Conservation (phyloP, 1,284 basidiomycete genomes). For the Blastosporella zonata region DNA sequence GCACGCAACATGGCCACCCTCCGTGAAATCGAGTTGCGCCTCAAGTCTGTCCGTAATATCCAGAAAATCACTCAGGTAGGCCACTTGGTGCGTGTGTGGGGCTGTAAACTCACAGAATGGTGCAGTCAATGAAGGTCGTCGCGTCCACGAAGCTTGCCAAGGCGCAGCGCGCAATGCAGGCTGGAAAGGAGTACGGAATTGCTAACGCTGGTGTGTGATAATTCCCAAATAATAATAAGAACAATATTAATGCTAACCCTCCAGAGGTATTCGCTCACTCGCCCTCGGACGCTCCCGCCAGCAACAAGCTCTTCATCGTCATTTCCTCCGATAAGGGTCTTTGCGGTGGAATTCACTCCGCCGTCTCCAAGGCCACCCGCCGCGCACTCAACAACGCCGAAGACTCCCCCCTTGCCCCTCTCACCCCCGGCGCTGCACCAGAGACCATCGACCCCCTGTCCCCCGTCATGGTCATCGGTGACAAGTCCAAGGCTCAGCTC, state of each 20-base stretch:
- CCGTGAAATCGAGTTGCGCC: conserved; percentile 93
- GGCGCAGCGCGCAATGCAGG: conserved; percentile 92
- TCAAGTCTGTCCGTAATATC: conserved; percentile 97
- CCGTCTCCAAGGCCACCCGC: conserved; percentile 88
- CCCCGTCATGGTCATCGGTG: conserved; percentile 86
- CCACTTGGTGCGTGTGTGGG: conserved; percentile 33
- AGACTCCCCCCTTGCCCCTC: conserved; percentile 54
- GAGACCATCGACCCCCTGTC: conserved; percentile 57
- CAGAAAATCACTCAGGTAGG: conserved; percentile 95
- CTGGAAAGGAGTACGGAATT: conserved; percentile 91
- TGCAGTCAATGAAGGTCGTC: conserved; percentile 99
- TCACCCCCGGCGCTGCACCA: conserved; percentile 27
- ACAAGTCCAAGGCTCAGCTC: conserved; percentile 97
- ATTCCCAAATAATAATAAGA: not conserved
- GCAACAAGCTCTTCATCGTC: conserved; percentile 87
- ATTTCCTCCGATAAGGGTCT: conserved; percentile 99
- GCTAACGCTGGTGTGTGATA: conserved; percentile 83
- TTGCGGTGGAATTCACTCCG: conserved; percentile 99
- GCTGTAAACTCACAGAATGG: not conserved
- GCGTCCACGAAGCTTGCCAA: conserved; percentile 96
- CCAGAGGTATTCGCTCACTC: conserved; percentile 82
- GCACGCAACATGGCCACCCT: conserved; percentile 95
- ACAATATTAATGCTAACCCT: not conserved
- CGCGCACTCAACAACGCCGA: conserved; percentile 54
- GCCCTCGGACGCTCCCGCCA: conserved; percentile 55